These are phyloP conservation scores for Omphalotus olearius DNA, from an alignment of 1,284 basidiomycete genomes.

Conservation along the genomic window DNA sequence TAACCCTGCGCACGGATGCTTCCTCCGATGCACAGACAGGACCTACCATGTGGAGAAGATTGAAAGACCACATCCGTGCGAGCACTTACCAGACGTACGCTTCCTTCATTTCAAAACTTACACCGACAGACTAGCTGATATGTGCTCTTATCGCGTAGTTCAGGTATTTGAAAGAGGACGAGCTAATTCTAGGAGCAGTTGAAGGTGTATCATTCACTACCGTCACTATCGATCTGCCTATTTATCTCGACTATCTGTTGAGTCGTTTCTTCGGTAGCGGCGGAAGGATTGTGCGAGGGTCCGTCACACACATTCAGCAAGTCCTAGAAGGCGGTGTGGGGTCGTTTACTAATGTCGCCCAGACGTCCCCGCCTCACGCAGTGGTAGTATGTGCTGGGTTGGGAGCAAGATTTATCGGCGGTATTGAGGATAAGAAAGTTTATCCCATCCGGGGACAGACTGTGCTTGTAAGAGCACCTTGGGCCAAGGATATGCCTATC, in stretches of 20 bases:
- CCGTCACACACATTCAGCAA: slow-evolving; percentile 62
- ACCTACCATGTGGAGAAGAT: slow-evolving; percentile 1
- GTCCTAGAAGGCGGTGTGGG: slow-evolving; percentile 56
- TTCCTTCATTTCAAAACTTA: neutral
- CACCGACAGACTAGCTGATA: neutral
- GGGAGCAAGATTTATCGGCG: slow-evolving; percentile 72
- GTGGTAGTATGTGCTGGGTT: slow-evolving; percentile 63
- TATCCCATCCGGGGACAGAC: slow-evolving; percentile 88
- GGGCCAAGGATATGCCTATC: slow-evolving; percentile 54
- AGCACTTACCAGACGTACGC: slow-evolving; percentile 6
- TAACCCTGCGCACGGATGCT: neutral
- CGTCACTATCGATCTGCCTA: slow-evolving; percentile 52
- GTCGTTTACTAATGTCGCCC: slow-evolving; percentile 29
- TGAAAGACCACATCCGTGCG: slow-evolving; percentile 4
- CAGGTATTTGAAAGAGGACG: neutral
- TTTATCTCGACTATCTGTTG: slow-evolving; percentile 67
- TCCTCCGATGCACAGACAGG: slow-evolving; percentile 5
- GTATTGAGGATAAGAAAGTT: slow-evolving; percentile 72
- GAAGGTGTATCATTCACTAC: slow-evolving; percentile 12
- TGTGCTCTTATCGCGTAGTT: neutral
- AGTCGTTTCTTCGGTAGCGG: slow-evolving; percentile 57
- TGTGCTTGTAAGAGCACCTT: slow-evolving; percentile 71
- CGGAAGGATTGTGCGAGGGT: slow-evolving; percentile 51
- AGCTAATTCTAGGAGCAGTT: neutral
- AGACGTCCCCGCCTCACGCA: slow-evolving; percentile 36